Conservation (phyloP, 257 asterid genomes). For the Mentha longifolia region DNA sequence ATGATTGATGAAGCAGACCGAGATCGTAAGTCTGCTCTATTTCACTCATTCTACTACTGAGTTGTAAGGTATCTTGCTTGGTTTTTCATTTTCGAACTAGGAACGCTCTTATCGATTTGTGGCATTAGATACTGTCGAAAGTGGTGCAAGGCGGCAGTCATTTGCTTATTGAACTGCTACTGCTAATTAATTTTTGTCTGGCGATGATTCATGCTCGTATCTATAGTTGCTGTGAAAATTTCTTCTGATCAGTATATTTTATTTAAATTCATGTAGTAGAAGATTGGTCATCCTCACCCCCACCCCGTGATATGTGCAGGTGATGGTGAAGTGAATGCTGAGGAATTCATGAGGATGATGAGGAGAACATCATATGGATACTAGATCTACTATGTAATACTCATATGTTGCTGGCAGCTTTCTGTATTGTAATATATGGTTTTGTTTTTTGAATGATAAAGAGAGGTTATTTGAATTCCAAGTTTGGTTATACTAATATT, state of each 20-base stretch:
- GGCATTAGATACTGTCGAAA: background rate
- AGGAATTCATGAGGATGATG: conserved; percentile 93
- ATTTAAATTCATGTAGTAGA: background rate
- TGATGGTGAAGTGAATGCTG: conserved; percentile 86
- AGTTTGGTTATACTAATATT: conserved; percentile 4
- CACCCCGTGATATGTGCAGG: conserved; percentile 47
- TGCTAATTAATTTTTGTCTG: background rate
- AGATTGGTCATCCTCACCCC: background rate
- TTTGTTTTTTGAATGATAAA: background rate
- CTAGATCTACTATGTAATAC: conserved; percentile 30
- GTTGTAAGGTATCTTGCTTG: conserved; percentile 10
- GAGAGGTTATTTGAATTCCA: conserved; percentile 12
- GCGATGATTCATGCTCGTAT: background rate
- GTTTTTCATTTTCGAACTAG: background rate
- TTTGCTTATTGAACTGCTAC: background rate
- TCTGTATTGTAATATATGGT: conserved; percentile 29
- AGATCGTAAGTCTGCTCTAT: conserved; percentile 69
- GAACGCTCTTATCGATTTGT: conserved; percentile 1
- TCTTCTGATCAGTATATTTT: background rate
- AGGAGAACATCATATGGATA: conserved; percentile 81
- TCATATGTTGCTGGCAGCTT: background rate
- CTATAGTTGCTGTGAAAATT: background rate
- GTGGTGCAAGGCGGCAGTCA: background rate
- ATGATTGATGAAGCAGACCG: conserved; percentile 96
- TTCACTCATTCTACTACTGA: conserved; percentile 6